phyloP scores from a whole-genome alignment of 2,329 filamentous ascomycete genomes.

The Pyrenophora graminea region DNA sequence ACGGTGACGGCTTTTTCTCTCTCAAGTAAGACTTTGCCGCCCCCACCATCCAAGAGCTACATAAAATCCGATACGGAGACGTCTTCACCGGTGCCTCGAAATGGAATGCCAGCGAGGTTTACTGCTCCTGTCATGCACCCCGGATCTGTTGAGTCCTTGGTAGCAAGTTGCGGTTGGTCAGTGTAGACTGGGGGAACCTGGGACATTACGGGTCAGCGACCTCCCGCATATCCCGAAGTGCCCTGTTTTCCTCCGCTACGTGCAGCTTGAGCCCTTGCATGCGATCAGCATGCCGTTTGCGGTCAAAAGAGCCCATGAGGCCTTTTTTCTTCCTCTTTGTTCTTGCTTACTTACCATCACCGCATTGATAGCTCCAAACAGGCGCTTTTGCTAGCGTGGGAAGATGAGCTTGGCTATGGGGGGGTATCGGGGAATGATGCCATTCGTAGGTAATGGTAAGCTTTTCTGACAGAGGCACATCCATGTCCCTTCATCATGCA shows the following conservation, averaged over 20 bases:
- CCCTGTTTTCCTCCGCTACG: neutral
- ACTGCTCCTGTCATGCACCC: slow-evolving; percentile 18
- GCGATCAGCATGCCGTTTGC: neutral
- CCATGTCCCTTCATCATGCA: slow-evolving; percentile 5
- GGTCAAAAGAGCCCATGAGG: neutral
- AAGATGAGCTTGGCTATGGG: too few relatives aligned
- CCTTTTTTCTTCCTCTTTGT: too few relatives aligned
- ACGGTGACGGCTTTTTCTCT: neutral
- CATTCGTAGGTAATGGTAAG: neutral
- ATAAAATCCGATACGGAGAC: neutral
- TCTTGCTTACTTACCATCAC: too few relatives aligned
- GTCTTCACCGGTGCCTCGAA: slow-evolving; percentile 5
- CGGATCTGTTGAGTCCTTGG: slow-evolving; percentile 23
- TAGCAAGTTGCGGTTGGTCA: slow-evolving; percentile 5
- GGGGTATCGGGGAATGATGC: neutral
- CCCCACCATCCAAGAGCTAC: neutral
- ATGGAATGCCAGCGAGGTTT: slow-evolving; percentile 9
- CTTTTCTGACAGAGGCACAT: neutral
- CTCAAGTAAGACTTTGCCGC: neutral
- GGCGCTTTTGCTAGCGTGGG: neutral
- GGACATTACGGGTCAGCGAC: slow-evolving; percentile 11
- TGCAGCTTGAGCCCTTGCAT: slow-evolving; percentile 4
- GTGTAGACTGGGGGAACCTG: neutral
- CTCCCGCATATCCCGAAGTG: slow-evolving; percentile 3
- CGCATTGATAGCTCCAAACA: too few relatives aligned